Evolutionary conservation across 768 basidiomycete species (phyloP), one percentile per base, ranked within the genome.

Genomic region (Chalciporus pseudorubinellus): DNA sequence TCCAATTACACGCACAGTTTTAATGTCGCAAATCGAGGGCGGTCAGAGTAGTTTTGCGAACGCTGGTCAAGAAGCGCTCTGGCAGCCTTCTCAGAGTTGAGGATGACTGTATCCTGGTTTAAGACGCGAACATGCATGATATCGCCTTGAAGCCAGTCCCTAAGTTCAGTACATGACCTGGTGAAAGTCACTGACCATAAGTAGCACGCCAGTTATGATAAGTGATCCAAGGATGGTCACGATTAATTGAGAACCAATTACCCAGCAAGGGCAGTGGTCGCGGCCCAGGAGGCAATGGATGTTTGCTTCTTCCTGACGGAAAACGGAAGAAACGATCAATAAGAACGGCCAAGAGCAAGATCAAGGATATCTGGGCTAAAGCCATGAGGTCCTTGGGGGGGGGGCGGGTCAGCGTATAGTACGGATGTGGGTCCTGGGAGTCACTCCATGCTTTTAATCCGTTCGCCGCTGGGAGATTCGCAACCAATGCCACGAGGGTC

Each of bases 211-310:
- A 67, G 31, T 58, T 51, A 12, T 52, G 51, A 39, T 63, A 67
- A 14, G 56, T 58, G 39, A 63, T 56, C 69, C 70, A 70, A 33
- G 65, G 66, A 29, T 62, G 58, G 3, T 52, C 44, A 52, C 31
- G 63, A 12, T 73, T 68, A 41, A 79, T 65, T 55, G 76, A 70
- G 45, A 71, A 69, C 31, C 80, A 52, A 60, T 80, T 78, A 10
- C 80, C 80, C 26, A 80, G 50, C 31, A 81, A 47, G 9, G 77
- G 78, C 14, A 71, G 61, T 6, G 72, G 70, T 26, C 64, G 70
- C 5, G 80, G 81, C 9, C 80, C 80, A 45, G 80, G 79, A 16
- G 80, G 80, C 31, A 70, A 70, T 7, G 76, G 74, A 19, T 74
- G 24, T 34, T 46, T 46, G 34, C 19, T 41, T 13, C 18, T 31